Evolutionary conservation across 345 rosid species (phyloP).

Genomic region (Salix purpurea): DNA sequence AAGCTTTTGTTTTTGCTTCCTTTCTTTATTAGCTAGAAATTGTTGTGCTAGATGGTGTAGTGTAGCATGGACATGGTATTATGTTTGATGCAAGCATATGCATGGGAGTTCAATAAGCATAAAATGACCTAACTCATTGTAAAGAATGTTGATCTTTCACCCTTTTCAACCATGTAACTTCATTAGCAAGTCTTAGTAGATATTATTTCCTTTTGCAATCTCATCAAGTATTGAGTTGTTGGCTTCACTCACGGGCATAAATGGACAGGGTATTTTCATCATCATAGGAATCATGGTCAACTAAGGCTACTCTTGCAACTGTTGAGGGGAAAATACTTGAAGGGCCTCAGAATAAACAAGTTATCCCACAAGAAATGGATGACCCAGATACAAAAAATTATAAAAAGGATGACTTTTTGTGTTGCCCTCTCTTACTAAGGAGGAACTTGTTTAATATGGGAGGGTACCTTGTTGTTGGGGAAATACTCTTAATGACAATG

Average conservation of each 20-base stretch:
- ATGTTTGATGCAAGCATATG: conserved; percentile 54
- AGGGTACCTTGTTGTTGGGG: no score
- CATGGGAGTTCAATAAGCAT: conserved; percentile 67
- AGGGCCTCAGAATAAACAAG: conserved; percentile 31
- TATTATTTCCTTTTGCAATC: background rate
- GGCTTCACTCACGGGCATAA: conserved; percentile 47
- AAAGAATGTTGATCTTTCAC: conserved; percentile 92
- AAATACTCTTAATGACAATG: no score
- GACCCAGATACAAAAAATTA: conserved; percentile 57
- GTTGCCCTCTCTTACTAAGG: no score
- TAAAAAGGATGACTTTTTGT: conserved; percentile 41
- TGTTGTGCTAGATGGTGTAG: background rate
- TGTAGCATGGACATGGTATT: background rate
- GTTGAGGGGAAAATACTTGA: conserved; percentile 63
- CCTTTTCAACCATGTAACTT: conserved; percentile 54
- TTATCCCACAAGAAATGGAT: conserved; percentile 29
- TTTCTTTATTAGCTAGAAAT: background rate
- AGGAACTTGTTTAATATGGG: no score
- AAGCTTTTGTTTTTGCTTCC: background rate
- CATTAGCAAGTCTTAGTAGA: background rate
- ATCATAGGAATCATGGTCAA: conserved; percentile 50
- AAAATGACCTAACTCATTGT: conserved; percentile 81
- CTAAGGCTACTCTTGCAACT: conserved; percentile 77
- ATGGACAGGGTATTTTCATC: conserved; percentile 69
- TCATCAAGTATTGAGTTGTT: conserved; percentile 8